Conservation (phyloP, 2,329 filamentous ascomycete genomes). For the Fusarium palustre region DNA sequence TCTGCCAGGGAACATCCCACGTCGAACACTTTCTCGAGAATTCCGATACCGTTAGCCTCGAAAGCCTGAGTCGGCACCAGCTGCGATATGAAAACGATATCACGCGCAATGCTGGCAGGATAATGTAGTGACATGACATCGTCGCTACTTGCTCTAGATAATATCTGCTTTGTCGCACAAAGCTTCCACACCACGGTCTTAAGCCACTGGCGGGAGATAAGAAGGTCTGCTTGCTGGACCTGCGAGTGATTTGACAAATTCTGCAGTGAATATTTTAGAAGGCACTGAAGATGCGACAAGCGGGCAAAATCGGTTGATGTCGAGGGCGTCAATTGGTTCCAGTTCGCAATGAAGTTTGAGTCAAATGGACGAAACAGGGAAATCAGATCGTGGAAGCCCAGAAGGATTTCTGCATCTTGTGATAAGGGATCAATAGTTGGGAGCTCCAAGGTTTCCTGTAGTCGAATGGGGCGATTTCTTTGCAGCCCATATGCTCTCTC, state of each 20-base stretch:
- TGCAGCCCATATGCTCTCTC: conserved; percentile 51
- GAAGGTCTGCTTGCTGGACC: conserved; percentile 44
- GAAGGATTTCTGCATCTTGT: conserved; percentile 45
- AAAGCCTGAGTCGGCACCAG: conserved; percentile 44
- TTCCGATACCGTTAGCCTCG: conserved; percentile 51
- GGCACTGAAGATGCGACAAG: conserved; percentile 18
- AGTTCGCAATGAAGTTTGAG: conserved; percentile 45
- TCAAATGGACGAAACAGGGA: conserved; percentile 46
- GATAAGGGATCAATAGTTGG: conserved; percentile 29
- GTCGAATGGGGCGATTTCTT: conserved; percentile 47
- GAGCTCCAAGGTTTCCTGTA: conserved; percentile 42
- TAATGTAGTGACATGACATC: conserved; percentile 47
- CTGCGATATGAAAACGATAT: conserved; percentile 42
- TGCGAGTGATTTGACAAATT: conserved; percentile 24
- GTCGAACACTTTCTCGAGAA: conserved; percentile 53
- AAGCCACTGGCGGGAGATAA: conserved; percentile 46
- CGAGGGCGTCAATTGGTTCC: conserved; percentile 41
- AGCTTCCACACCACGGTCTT: conserved; percentile 47
- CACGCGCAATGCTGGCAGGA: conserved; percentile 44
- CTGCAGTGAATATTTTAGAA: conserved; percentile 14
- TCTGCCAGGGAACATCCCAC: conserved; percentile 50
- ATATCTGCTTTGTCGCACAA: conserved; percentile 40
- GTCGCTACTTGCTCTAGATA: conserved; percentile 25
- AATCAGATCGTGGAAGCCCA: conserved; percentile 50
- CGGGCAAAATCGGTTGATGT: conserved; percentile 3